Conservation (phyloP, 306 rosid species). For the Fagus sylvatica region DNA sequence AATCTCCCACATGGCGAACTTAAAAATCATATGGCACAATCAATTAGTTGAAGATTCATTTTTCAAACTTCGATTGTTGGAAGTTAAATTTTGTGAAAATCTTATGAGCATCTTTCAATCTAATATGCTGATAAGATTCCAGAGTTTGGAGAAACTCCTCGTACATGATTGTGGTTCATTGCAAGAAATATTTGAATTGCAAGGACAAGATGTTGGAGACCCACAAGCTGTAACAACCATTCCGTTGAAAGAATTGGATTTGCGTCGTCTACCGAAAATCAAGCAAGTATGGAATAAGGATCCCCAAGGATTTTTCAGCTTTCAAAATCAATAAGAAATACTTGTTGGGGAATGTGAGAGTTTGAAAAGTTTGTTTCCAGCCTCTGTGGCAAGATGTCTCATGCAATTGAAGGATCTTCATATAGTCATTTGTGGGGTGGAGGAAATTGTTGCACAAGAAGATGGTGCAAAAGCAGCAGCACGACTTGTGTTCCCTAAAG, state of each 20-base stretch:
- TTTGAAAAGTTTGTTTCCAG: conserved; percentile 23
- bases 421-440: background rate
- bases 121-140: background rate
- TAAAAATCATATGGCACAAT: too few relatives aligned
- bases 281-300: conserved; percentile 23
- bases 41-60: too few relatives aligned
- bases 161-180: too few relatives aligned
- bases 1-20: too few relatives aligned
- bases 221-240: background rate
- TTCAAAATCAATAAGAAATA: conserved; percentile 1
- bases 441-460: background rate
- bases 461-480: background rate
- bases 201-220: background rate
- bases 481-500: conserved; percentile 1
- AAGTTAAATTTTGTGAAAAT: too few relatives aligned
- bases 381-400: conserved; percentile 16
- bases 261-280: background rate
- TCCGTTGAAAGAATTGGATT: background rate
- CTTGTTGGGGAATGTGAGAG: fast-evolving
- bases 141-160: too few relatives aligned
- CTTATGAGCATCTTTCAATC: too few relatives aligned
- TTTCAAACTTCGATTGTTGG: too few relatives aligned
- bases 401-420: background rate
- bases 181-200: background rate
- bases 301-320: background rate